Conservation (phyloP, 2,329 filamentous ascomycete species). For the Bipolaris victoriae region DNA sequence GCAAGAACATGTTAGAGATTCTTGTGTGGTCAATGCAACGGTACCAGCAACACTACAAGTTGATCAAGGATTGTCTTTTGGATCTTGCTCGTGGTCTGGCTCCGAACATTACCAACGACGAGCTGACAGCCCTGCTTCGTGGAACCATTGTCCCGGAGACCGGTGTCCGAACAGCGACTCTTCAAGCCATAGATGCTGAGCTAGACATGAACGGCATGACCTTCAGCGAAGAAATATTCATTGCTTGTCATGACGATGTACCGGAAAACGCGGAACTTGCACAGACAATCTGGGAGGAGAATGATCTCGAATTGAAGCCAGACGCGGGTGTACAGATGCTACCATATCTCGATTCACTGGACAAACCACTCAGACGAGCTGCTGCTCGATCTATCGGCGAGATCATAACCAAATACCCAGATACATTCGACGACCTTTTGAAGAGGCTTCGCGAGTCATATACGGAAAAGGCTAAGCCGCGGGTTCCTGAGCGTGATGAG, state of each 20-base stretch:
- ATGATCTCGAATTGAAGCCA: slow-evolving; percentile 72
- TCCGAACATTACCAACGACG: slow-evolving; percentile 74
- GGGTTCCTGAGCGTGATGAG: slow-evolving; percentile 82
- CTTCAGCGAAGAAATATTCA: slow-evolving; percentile 90
- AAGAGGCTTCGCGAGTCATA: slow-evolving; percentile 73
- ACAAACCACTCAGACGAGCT: slow-evolving; percentile 81
- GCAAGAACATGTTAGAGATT: slow-evolving; percentile 72
- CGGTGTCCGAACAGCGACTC: slow-evolving; percentile 79
- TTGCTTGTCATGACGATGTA: slow-evolving; percentile 89
- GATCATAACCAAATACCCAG: slow-evolving; percentile 66
- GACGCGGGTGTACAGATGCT: slow-evolving; percentile 72
- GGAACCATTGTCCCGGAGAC: slow-evolving; percentile 80
- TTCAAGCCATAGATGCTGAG: slow-evolving; percentile 90
- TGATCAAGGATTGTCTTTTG: slow-evolving; percentile 88
- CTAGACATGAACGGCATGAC: slow-evolving; percentile 87
- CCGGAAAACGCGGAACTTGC: slow-evolving; percentile 85
- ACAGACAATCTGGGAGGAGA: slow-evolving; percentile 93
- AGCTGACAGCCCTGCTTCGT: slow-evolving; percentile 76
- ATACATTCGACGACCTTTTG: slow-evolving; percentile 67
- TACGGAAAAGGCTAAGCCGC: slow-evolving; percentile 78
- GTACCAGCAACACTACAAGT: slow-evolving; percentile 92
- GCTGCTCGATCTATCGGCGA: slow-evolving; percentile 83
- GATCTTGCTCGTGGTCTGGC: slow-evolving; percentile 86
- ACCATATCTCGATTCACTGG: slow-evolving; percentile 78
- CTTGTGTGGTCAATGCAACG: slow-evolving; percentile 84